These are phyloP conservation scores for Zymoseptoria pseudotritici DNA, from an alignment of 2,329 filamentous ascomycete species.

Conservation along the genomic window DNA sequence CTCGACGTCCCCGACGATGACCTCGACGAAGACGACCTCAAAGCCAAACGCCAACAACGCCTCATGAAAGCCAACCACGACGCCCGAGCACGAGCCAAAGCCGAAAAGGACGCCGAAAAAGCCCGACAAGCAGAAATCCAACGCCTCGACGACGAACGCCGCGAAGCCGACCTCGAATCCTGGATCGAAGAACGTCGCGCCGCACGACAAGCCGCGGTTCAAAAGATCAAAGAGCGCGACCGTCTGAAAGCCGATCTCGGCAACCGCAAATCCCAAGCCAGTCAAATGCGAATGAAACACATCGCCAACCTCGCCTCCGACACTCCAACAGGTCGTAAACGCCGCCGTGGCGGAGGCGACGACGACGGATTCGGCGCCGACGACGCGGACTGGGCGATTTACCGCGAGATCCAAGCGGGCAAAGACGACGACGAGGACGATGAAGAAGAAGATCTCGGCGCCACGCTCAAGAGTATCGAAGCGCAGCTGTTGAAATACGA, in stretches of 20 bases:
- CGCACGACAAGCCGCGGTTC: conserved; percentile 61
- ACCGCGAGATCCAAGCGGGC: conserved; percentile 82
- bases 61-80: conserved; percentile 93
- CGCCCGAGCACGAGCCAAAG: conserved; percentile 85
- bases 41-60: conserved; percentile 86
- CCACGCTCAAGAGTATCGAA: conserved; percentile 68
- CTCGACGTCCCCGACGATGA: conserved; percentile 86
- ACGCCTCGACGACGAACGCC: conserved; percentile 71
- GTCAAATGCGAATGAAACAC: conserved; percentile 96
- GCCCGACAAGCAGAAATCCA: conserved; percentile 76
- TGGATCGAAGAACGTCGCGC: conserved; percentile 81
- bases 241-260: conserved; percentile 88
- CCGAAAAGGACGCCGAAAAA: conserved; percentile 89
- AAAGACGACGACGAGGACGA: conserved; percentile 91
- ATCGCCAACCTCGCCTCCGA: conserved; percentile 94
- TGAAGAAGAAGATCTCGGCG: conserved; percentile 79
- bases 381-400: conserved; percentile 96
- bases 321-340: conserved; percentile 65
- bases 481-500: conserved; percentile 80
- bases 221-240: conserved; percentile 89
- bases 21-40: conserved; percentile 82
- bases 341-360: conserved; percentile 79
- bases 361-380: conserved; percentile 96
- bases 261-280: conserved; percentile 92
- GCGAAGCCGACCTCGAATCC: conserved; percentile 72